Evolutionary conservation across 306 rosid genomes (phyloP).

Genomic region (Oemleria cerasiformis): DNA sequence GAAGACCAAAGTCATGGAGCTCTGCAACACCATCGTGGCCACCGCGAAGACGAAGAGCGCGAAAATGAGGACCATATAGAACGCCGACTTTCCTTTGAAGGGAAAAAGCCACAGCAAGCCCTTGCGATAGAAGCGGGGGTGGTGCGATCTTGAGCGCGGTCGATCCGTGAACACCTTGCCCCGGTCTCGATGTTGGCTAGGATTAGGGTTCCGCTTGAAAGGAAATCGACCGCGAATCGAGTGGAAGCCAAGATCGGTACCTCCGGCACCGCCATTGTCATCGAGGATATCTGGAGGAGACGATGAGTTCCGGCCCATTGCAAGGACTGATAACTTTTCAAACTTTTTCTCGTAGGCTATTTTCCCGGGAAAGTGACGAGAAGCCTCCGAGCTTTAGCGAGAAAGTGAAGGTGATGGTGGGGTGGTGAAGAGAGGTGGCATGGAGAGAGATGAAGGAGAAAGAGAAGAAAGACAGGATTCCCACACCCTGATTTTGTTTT

Average conservation of each 20-base stretch:
- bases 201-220: constrained; percentile 74
- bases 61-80: constrained; percentile 51
- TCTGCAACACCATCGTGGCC: constrained; percentile 85
- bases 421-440: constrained; percentile 20
- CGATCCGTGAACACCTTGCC: constrained; percentile 43
- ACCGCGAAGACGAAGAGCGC: constrained; percentile 60
- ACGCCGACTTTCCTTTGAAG: constrained; percentile 50
- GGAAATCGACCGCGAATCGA: constrained; percentile 74
- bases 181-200: constrained; percentile 37
- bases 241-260: constrained; percentile 47
- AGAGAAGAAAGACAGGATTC: neutral
- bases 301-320: constrained; percentile 62
- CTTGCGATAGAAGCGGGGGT: constrained; percentile 63
- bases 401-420: neutral
- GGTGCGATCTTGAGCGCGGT: constrained; percentile 56
- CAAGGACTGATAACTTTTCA: neutral
- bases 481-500: neutral
- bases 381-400: neutral
- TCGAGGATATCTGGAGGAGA: constrained; percentile 50
- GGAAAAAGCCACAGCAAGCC: constrained; percentile 56
- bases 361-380: constrained; percentile 40
- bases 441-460: neutral
- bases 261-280: constrained; percentile 41
- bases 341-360: neutral
- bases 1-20: constrained; percentile 66